Evolutionary conservation across 148 eudicot genomes (phyloP).

Genomic region (Nyssa sinensis): DNA sequence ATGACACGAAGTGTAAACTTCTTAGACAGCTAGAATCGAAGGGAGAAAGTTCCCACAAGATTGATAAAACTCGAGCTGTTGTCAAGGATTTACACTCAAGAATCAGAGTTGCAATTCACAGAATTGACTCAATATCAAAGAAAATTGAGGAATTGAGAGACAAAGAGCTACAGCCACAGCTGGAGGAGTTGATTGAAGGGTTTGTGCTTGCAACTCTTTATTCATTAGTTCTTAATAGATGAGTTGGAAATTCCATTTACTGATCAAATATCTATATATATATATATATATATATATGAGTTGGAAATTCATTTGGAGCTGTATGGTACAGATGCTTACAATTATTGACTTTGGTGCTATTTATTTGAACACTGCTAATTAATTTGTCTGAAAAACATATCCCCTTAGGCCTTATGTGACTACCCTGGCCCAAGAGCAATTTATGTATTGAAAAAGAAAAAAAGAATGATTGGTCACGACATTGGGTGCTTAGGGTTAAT

Average conservation of each 20-base stretch:
- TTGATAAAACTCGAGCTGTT: conserved; percentile 83
- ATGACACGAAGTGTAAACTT: conserved; percentile 70
- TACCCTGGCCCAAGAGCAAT: background rate
- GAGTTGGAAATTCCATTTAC: too few relatives aligned
- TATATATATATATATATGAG: too few relatives aligned
- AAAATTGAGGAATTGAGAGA: conserved; percentile 88
- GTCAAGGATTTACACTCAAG: conserved; percentile 92
- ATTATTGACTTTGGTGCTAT: background rate
- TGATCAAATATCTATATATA: too few relatives aligned
- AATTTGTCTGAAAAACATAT: conserved; percentile 1
- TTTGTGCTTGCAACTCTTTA: conserved; percentile 30
- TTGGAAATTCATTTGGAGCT: background rate
- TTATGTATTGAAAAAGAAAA: background rate
- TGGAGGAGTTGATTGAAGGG: conserved; percentile 98
- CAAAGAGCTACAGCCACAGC: conserved; percentile 86
- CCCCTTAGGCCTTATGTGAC: background rate
- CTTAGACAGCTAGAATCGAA: conserved; percentile 78
- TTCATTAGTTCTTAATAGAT: too few relatives aligned
- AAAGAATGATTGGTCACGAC: too few relatives aligned
- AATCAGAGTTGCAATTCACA: conserved; percentile 84
- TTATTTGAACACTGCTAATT: background rate
- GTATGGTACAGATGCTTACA: background rate
- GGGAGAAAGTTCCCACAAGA: conserved; percentile 45
- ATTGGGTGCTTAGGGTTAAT: too few relatives aligned
- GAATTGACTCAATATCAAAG: conserved; percentile 82